Evolutionary conservation across 1,139 yeast species (phyloP).

Genomic region (Saccharomyces hybrid): DNA sequence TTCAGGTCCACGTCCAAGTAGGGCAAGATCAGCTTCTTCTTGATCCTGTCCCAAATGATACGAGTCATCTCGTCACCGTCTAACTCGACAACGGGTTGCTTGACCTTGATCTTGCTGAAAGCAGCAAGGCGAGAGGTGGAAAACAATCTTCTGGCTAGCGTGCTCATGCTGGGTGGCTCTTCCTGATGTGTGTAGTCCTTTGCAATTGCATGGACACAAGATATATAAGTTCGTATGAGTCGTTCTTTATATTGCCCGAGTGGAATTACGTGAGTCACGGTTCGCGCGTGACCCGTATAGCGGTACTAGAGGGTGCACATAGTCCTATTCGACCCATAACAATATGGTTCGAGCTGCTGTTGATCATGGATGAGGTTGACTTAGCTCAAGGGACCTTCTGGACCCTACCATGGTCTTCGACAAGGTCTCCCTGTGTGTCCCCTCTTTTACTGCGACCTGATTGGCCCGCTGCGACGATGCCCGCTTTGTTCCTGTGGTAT

Average conservation of each 20-base stretch:
- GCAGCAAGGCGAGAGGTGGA: conserved; percentile 13
- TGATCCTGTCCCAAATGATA: conserved; percentile 73
- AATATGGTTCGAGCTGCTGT: not conserved
- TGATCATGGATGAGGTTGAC: not conserved
- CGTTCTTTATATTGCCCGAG: not conserved
- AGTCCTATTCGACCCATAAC: not conserved
- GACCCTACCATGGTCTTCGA: not conserved
- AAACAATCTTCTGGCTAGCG: conserved; percentile 14
- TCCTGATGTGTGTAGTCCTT: not conserved
- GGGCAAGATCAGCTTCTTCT: conserved; percentile 61
- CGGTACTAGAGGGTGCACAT: not conserved
- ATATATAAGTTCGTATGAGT: not conserved
- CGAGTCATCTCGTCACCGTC: conserved; percentile 87
- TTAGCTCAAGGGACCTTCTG: not conserved
- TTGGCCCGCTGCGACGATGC: conserved; percentile 1
- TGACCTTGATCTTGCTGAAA: conserved; percentile 50
- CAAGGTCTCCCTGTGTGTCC: not conserved
- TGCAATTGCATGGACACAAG: not conserved
- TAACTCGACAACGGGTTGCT: conserved; percentile 69
- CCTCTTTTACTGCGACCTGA: not conserved
- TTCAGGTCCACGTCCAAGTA: conserved; percentile 65
- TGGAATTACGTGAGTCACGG: not conserved
- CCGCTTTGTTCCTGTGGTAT: conserved; percentile 1
- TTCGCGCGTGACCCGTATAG: conserved; percentile 1
- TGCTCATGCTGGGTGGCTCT: not conserved